Conservation (phyloP, 108 stramenopile genomes). For the Bacterosira constricta region DNA sequence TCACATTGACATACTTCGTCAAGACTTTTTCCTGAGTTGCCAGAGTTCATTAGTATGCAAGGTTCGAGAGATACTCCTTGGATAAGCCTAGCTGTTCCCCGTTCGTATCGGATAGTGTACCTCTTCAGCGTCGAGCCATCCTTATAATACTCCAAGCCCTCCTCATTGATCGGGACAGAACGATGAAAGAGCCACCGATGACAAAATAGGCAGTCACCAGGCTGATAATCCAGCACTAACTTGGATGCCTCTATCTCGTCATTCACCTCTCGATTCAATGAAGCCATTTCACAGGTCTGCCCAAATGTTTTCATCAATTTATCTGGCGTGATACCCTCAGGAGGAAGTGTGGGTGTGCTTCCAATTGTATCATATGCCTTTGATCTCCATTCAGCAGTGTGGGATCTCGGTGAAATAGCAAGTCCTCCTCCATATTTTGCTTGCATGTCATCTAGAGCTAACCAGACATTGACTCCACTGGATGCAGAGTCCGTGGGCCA, state of each 20-base stretch:
- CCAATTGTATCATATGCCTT: slow-evolving; percentile 16
- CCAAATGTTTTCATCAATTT: neutral
- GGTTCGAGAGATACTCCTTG: slow-evolving; percentile 21
- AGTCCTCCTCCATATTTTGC: slow-evolving; percentile 27
- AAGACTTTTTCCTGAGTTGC: slow-evolving; percentile 25
- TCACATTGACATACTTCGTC: slow-evolving; percentile 21
- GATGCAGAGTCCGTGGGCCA: slow-evolving; percentile 34
- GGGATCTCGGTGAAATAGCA: slow-evolving; percentile 29
- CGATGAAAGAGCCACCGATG: slow-evolving; percentile 43
- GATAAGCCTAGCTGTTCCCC: slow-evolving; percentile 28
- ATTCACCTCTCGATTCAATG: slow-evolving; percentile 10
- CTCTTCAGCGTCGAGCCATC: slow-evolving; percentile 15
- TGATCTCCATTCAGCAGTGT: slow-evolving; percentile 11
- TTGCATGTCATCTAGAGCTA: slow-evolving; percentile 42
- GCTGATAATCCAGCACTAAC: slow-evolving; percentile 19
- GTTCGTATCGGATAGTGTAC: slow-evolving; percentile 45
- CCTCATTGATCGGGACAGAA: slow-evolving; percentile 17
- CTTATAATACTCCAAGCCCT: slow-evolving; percentile 11
- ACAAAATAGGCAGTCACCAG: slow-evolving; percentile 37
- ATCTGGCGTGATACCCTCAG: neutral
- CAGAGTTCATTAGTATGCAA: slow-evolving; percentile 10
- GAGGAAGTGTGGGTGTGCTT: slow-evolving; percentile 18
- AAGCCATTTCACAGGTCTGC: slow-evolving; percentile 7
- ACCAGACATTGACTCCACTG: slow-evolving; percentile 43
- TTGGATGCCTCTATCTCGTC: slow-evolving; percentile 15